These are phyloP conservation scores for Populus hybrid DNA, from an alignment of 441 rosid genomes.

Conservation along the genomic window DNA sequence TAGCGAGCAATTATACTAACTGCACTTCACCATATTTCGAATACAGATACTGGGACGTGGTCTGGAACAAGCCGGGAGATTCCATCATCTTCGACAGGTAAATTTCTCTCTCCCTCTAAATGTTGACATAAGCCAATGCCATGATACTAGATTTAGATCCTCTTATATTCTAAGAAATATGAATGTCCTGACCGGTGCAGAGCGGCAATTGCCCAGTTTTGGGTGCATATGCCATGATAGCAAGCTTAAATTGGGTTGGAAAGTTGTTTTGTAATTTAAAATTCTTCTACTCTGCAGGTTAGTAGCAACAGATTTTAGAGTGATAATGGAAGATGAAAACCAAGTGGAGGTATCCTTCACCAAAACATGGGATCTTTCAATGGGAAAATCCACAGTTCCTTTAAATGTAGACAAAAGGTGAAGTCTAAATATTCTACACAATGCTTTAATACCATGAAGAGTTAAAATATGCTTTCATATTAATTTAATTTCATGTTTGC, in stretches of 20 bases:
- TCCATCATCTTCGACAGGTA: slow-evolving; percentile 34
- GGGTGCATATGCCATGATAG: neutral
- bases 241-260: neutral
- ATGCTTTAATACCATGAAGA: neutral
- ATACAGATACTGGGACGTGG: slow-evolving; percentile 54
- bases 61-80: slow-evolving; percentile 46
- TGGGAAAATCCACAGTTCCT: slow-evolving; percentile 32
- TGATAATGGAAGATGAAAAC: slow-evolving; percentile 44
- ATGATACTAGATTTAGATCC: neutral
- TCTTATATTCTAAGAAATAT: neutral
- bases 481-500: slow-evolving; percentile 8
- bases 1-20: neutral
- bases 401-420: slow-evolving; percentile 77
- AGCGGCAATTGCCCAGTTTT: neutral
- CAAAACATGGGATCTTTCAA: slow-evolving; percentile 41
- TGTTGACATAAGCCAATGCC: neutral
- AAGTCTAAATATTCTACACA: neutral
- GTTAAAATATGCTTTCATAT: neutral
- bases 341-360: slow-evolving; percentile 41
- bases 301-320: slow-evolving; percentile 34
- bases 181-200: no score
- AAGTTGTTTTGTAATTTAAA: neutral
- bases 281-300: slow-evolving; percentile 34
- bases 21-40: neutral
- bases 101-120: neutral